phyloP scores from a whole-genome alignment of 805 yeast species.

The Wickerhamiella kazuoi region DNA sequence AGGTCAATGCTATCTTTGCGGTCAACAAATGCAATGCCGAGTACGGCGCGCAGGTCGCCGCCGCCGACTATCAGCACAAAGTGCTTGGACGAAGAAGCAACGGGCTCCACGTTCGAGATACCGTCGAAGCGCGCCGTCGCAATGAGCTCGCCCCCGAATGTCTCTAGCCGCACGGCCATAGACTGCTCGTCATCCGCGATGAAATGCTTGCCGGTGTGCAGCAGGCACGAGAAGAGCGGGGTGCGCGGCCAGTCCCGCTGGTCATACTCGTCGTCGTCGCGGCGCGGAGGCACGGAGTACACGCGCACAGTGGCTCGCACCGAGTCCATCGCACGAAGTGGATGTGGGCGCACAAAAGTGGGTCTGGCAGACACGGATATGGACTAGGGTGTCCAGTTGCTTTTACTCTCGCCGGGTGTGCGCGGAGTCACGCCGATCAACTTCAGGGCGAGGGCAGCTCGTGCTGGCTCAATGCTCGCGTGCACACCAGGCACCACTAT shows the following conservation, averaged over 20 bases:
- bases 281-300: constrained; percentile 2
- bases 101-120: constrained; percentile 19
- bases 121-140: constrained; percentile 22
- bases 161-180: constrained; percentile 18
- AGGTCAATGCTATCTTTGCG: constrained; percentile 22
- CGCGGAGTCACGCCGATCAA: too few relatives aligned
- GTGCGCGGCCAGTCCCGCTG: constrained; percentile 3
- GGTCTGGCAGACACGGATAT: too few relatives aligned
- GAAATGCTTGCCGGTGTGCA: background rate
- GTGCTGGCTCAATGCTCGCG: too few relatives aligned
- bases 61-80: constrained; percentile 22
- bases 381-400: too few relatives aligned
- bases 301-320: background rate
- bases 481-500: too few relatives aligned
- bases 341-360: too few relatives aligned
- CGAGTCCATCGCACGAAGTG: too few relatives aligned
- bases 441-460: too few relatives aligned
- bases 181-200: background rate
- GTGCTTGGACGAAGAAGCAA: constrained; percentile 20
- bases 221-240: constrained; percentile 4
- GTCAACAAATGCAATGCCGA: constrained; percentile 27
- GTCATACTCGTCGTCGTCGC: background rate
- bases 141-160: constrained; percentile 19
- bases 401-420: too few relatives aligned
- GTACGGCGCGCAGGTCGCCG: constrained; percentile 21